Percentiles rank a stretch among this genome's conserved stretches.
These are phyloP conservation scores for Paecilomyces dactylethromorphus DNA, from an alignment of 2,329 filamentous ascomycete species.

Conservation along the genomic window DNA sequence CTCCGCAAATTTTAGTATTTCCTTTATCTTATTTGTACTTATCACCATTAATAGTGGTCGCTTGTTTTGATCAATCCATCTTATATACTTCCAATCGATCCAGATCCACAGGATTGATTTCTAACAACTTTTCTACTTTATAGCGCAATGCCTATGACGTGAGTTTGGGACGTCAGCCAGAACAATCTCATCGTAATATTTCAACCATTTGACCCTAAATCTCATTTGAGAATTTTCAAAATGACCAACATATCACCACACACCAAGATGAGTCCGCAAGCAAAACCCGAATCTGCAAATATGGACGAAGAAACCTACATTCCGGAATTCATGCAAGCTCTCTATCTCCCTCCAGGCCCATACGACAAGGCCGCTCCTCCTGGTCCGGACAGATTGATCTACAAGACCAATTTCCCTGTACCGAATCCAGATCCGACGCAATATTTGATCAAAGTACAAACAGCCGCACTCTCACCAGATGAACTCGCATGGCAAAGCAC, in stretches of 20 bases:
- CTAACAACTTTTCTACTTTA: background rate
- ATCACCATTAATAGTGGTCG: background rate
- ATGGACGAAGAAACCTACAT: conserved; percentile 31
- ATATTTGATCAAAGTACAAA: conserved; percentile 35
- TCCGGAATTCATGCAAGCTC: conserved; percentile 30
- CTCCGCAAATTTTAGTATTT: background rate
- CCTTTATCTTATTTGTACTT: background rate
- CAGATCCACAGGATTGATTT: background rate
- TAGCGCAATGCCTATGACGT: background rate
- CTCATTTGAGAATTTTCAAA: background rate
- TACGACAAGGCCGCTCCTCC: conserved; percentile 13
- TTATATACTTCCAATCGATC: background rate
- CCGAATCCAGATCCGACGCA: conserved; percentile 27
- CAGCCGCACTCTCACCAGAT: conserved; percentile 32
- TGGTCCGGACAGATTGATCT: conserved; percentile 20
- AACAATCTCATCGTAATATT: background rate
- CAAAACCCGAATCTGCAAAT: conserved; percentile 17
- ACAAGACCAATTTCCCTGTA: conserved; percentile 29
- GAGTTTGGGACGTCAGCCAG: background rate
- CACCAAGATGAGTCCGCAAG: background rate
- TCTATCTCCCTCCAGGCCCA: conserved; percentile 25
- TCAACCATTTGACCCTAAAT: background rate
- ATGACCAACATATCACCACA: background rate
- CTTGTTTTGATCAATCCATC: background rate
- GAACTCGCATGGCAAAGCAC: conserved; percentile 22